These are phyloP conservation scores for Mycena vulgaris DNA, from an alignment of 768 basidiomycete species.

Conservation along the genomic window DNA sequence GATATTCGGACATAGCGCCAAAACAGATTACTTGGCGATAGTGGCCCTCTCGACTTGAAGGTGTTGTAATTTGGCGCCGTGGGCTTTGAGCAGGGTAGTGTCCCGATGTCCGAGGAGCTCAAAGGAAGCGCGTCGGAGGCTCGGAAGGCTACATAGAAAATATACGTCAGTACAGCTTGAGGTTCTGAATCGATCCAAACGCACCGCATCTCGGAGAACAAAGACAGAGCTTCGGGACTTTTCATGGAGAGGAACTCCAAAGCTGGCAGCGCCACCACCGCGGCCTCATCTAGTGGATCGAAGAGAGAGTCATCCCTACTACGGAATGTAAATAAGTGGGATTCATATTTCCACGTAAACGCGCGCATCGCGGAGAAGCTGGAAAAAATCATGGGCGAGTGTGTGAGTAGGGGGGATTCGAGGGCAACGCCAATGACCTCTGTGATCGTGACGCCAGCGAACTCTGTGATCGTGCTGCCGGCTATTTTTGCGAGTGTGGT, in stretches of 20 bases:
- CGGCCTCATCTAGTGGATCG: background rate
- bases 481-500: background rate
- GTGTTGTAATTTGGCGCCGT: background rate
- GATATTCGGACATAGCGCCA: background rate
- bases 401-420: background rate
- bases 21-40: background rate
- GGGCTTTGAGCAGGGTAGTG: background rate
- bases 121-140: background rate
- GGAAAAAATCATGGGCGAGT: background rate
- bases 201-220: background rate
- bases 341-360: background rate
- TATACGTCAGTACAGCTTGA: background rate
- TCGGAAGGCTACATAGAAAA: background rate
- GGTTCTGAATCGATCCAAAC: background rate
- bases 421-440: background rate
- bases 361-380: background rate
- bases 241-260: background rate
- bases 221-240: background rate
- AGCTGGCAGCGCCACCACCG: background rate
- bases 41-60: background rate
- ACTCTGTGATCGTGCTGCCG: conserved; percentile 2
- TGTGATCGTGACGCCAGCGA: conserved; percentile 3
- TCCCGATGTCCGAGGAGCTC: background rate
- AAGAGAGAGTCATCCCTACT: background rate
- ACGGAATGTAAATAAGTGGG: background rate